Base-by-base conservation (phyloP, 139 green algal genomes). In the Chlamydomonas asymmetrica region DNA sequence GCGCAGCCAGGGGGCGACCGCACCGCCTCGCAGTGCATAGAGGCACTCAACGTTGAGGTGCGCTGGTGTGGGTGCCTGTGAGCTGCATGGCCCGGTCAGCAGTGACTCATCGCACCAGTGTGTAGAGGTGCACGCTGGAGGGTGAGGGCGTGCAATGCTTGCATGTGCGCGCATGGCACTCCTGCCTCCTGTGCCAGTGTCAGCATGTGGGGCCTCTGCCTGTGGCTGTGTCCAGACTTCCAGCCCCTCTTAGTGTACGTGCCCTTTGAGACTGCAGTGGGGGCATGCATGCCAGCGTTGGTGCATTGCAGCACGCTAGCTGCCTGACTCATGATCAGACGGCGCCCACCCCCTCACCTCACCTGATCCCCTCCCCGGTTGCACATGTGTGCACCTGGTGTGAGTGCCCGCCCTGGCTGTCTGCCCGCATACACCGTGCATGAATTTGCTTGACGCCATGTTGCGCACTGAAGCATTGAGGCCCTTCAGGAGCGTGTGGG, bases 21-120 rank as follows among this genome's bases (percentile, higher is more conserved):
- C 27, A 78, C 60, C 31, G 84, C 84, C 27, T 63, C 60, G 8
- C 25, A 52, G 31, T 86, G 80, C 43, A 57, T 84, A 50, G 56
- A 69, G 59, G 80, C 79, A 6, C 59, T 89, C 1, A 63, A 66
- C 50, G 66, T 25, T 23, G 49, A 71, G 60, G 56, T 79, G 27
- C 1, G 27, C 18, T 4, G 40, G 40, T 40, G 39, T 7, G 40
- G 31, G 60, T 6, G 60, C 7, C 35, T 48, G 60, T 25, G 32
- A 31, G 18, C 18, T 5, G 45, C 10, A 16, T 25, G 45, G 45
- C 16, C 10, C 10, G 41, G 10, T 35, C 16, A 13, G 2, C n/a
- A 29, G 25, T 40, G 38, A 2, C 23, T 43, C 4, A 1, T 22
- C 34, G 62, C 5, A 25, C 3, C 23, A 38, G 18, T 31, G 62